A percentile compares a stretch with the other conserved stretches of the same genome.
These are phyloP conservation scores for Alternaria arborescens DNA, from an alignment of 2,329 filamentous ascomycete species.

Conservation along the genomic window DNA sequence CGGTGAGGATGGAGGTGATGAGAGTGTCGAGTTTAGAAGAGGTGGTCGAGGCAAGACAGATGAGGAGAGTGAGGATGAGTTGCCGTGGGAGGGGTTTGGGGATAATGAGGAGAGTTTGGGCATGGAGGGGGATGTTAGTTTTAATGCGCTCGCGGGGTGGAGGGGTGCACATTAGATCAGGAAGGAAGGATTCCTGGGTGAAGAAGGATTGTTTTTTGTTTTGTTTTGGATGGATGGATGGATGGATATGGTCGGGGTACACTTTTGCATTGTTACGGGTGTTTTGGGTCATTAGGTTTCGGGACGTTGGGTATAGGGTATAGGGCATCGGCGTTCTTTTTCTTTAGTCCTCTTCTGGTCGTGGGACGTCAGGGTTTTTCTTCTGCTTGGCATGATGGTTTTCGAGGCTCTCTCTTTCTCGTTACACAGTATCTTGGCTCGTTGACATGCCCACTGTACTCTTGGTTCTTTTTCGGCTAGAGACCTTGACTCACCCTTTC, in stretches of 20 bases:
- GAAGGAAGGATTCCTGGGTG: too few species aligned
- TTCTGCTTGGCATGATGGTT: too few species aligned
- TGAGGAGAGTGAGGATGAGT: slow-evolving; percentile 30
- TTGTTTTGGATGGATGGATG: too few species aligned
- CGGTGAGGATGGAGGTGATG: slow-evolving; percentile 34
- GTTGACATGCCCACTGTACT: too few species aligned
- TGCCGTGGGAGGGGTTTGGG: slow-evolving; percentile 53
- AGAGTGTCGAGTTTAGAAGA: slow-evolving; percentile 26
- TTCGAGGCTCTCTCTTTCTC: too few species aligned
- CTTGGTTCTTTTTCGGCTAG: not conserved
- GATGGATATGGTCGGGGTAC: not conserved
- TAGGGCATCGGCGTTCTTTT: too few species aligned
- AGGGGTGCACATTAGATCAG: slow-evolving; percentile 16
- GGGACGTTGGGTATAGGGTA: not conserved
- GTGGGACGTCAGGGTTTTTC: too few species aligned
- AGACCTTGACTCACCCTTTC: slow-evolving; percentile 21
- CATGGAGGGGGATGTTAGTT: slow-evolving; percentile 25
- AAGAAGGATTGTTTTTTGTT: too few species aligned
- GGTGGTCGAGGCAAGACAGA: slow-evolving; percentile 4
- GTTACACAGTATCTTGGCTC: too few species aligned
- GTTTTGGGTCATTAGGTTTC: too few species aligned
- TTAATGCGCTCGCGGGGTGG: slow-evolving; percentile 21
- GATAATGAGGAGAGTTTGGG: slow-evolving; percentile 20
- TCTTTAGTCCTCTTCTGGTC: too few species aligned
- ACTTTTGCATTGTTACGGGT: not conserved